Percentiles rank a stretch among this genome's conserved stretches.
phyloP scores from a whole-genome alignment of 2,329 filamentous ascomycete genomes.

The Sarocladium strictum region DNA sequence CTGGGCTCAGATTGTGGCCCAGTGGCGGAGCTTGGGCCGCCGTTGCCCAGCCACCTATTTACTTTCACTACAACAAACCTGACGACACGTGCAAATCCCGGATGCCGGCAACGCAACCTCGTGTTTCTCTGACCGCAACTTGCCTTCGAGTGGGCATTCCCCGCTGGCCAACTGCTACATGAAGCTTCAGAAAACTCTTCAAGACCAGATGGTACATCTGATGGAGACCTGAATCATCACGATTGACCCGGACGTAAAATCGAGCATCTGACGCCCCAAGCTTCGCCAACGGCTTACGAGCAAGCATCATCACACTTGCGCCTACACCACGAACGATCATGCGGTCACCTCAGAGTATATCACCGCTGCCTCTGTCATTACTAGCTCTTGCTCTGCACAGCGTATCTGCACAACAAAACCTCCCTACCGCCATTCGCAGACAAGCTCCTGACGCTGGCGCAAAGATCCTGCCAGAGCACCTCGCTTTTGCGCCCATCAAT shows the following conservation, averaged over 20 bases:
- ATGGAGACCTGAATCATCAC: background rate
- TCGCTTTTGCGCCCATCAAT: conserved; percentile 35
- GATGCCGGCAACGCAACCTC: background rate
- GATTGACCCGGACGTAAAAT: background rate
- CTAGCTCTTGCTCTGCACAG: conserved; percentile 37
- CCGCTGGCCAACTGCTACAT: too few relatives aligned
- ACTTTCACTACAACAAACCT: conserved; percentile 14
- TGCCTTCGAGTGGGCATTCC: background rate
- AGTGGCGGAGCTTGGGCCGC: conserved; percentile 8
- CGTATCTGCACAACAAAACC: conserved; percentile 23
- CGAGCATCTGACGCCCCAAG: background rate
- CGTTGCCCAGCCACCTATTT: conserved; percentile 23
- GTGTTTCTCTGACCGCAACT: background rate
- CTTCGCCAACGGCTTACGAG: background rate
- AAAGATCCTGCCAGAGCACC: conserved; percentile 69
- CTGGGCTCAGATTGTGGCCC: background rate
- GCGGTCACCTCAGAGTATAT: background rate
- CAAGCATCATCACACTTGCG: background rate
- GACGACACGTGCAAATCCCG: background rate
- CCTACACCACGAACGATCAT: background rate
- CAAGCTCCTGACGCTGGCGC: conserved; percentile 65
- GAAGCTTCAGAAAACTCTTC: too few relatives aligned
- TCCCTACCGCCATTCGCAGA: conserved; percentile 62
- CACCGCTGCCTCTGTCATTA: conserved; percentile 34
- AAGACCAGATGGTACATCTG: too few relatives aligned